Conservation (phyloP, 139 green algal species). For the Tetradesmus lagerheimii region DNA sequence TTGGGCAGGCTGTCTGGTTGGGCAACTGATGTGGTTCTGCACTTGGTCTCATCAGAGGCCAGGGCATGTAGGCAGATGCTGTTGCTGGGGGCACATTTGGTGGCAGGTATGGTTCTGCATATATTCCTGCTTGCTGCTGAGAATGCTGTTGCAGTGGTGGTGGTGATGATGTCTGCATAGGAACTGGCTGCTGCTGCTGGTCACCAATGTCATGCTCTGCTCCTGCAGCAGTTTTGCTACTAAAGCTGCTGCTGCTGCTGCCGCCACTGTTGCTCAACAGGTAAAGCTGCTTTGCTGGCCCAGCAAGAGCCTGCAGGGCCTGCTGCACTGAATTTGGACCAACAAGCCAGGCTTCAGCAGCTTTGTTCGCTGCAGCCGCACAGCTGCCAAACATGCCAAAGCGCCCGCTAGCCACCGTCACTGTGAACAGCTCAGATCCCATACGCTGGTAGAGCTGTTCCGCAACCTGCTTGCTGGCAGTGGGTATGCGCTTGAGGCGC, state of each 20-base stretch:
- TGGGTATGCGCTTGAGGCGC: not conserved
- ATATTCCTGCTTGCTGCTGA: too few species aligned
- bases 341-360: not conserved
- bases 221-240: too few species aligned
- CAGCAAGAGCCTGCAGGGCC: too few species aligned
- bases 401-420: not conserved
- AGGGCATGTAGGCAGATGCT: too few species aligned
- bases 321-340: not conserved
- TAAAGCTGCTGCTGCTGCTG: not conserved
- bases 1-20: not conserved
- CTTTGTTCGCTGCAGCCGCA: not conserved
- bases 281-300: not conserved
- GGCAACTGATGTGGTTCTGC: not conserved
- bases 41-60: too few species aligned
- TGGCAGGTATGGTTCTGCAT: not conserved
- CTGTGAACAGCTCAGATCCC: not conserved
- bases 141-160: too few species aligned
- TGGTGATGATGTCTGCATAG: too few species aligned
- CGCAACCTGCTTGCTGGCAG: not conserved
- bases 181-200: too few species aligned
- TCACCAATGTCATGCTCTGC: too few species aligned
- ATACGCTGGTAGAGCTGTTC: slow-evolving; percentile 12
- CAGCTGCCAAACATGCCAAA: not conserved
- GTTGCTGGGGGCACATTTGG: not conserved
- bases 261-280: not conserved